Conservation (phyloP, 805 yeast species). For the Candida piceae region DNA sequence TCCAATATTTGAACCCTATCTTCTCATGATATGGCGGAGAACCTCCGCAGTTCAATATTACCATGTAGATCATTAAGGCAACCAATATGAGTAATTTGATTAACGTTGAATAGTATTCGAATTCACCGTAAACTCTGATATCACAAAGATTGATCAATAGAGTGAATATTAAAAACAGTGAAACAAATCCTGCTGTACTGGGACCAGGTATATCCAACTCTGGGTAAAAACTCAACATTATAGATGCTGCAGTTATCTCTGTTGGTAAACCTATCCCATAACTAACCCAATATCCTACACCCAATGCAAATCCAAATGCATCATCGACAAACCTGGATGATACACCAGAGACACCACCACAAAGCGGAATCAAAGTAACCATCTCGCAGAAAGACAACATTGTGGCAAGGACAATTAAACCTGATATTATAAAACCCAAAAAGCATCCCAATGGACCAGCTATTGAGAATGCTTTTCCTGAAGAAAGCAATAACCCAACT, state of each 20-base stretch:
- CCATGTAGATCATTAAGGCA: conserved; percentile 55
- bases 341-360: conserved; percentile 72
- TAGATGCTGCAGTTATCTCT: conserved; percentile 75
- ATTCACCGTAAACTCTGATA: conserved; percentile 69
- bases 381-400: conserved; percentile 76
- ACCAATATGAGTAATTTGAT: conserved; percentile 51
- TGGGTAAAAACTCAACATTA: conserved; percentile 67
- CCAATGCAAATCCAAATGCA: conserved; percentile 70
- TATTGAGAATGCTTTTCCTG: conserved; percentile 67
- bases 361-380: conserved; percentile 74
- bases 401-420: conserved; percentile 60
- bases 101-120: conserved; percentile 59
- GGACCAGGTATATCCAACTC: conserved; percentile 45
- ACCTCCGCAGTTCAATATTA: conserved; percentile 58
- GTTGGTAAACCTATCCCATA: conserved; percentile 72
- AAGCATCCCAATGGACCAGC: conserved; percentile 78
- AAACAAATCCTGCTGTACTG: conserved; percentile 63
- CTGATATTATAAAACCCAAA: conserved; percentile 60
- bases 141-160: conserved; percentile 55
- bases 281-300: conserved; percentile 70
- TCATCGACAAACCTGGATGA: conserved; percentile 73
- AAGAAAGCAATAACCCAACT: conserved; percentile 64
- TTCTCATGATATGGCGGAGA: conserved; percentile 37
- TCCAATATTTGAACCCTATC: conserved; percentile 74
- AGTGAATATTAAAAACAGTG: conserved; percentile 47